Percentiles rank a stretch among this genome's conserved stretches.
These are phyloP conservation scores for Lichtheimia ornata DNA, from an alignment of 371 early-diverging fungal species.

Conservation along the genomic window DNA sequence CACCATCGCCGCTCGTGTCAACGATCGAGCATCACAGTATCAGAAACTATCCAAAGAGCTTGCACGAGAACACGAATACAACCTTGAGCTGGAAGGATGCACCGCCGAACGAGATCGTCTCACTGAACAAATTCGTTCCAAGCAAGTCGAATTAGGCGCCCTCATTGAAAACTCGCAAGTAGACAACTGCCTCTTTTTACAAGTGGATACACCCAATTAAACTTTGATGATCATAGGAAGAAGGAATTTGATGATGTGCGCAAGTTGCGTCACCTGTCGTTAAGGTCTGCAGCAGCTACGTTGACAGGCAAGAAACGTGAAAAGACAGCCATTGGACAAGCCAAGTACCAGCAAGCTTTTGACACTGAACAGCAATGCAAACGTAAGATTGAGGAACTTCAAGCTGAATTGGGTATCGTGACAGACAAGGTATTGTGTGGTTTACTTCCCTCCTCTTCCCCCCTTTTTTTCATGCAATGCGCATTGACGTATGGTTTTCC, in stretches of 20 bases:
- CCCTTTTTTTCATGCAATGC: no score
- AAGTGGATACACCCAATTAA: background rate
- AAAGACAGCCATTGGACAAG: constrained; percentile 32
- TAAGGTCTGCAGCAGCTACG: constrained; percentile 42
- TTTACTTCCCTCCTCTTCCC: background rate
- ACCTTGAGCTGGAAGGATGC: constrained; percentile 14
- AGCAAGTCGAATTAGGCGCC: constrained; percentile 10
- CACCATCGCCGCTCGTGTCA: constrained; percentile 12
- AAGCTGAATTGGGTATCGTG: constrained; percentile 8
- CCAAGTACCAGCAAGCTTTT: constrained; percentile 43
- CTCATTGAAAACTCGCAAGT: constrained; percentile 20
- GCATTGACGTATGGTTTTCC: no score
- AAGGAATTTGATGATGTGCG: constrained; percentile 42
- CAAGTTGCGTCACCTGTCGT: constrained; percentile 35
- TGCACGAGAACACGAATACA: constrained; percentile 10
- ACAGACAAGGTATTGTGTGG: constrained; percentile 13
- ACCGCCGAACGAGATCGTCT: constrained; percentile 16
- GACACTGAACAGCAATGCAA: constrained; percentile 42
- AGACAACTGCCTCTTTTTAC: no score
- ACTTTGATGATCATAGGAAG: constrained; percentile 21
- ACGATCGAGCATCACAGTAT: constrained; percentile 15
- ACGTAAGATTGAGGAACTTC: constrained; percentile 26
- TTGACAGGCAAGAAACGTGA: constrained; percentile 45
- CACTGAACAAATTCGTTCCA: constrained; percentile 10
- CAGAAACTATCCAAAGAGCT: constrained; percentile 13